Percentiles rank a stretch among this genome's conserved stretches.
Evolutionary conservation across 73 alveolate genomes (phyloP).

Genomic region (Paramecium tetraurelia): DNA sequence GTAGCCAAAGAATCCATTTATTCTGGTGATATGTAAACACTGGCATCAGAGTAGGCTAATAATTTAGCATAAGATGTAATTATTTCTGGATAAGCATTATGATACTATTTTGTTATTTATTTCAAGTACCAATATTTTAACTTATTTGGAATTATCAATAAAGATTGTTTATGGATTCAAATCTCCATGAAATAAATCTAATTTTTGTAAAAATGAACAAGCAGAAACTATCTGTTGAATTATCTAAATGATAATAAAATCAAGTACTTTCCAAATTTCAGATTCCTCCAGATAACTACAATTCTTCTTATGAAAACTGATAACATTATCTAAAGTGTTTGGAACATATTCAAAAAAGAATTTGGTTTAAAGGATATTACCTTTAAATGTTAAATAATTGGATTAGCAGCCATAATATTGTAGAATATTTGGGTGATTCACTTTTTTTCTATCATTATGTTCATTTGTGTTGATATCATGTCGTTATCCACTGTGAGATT

Average conservation of each 20-base stretch:
- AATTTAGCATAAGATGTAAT: constrained; percentile 25
- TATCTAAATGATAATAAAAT: not conserved
- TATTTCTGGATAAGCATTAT: not conserved
- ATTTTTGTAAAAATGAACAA: not conserved
- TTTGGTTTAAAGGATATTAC: not conserved
- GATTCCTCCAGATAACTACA: not conserved
- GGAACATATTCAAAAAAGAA: not conserved
- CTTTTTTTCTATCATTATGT: constrained; percentile 20
- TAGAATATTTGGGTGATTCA: not conserved
- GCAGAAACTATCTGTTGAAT: not conserved
- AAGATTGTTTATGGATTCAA: not conserved
- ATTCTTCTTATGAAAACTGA: not conserved
- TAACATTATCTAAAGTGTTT: not conserved
- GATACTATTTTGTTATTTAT: not conserved
- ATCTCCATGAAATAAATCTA: not conserved
- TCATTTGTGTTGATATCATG: not conserved
- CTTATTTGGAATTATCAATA: not conserved
- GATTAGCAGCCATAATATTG: not conserved
- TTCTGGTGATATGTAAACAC: not conserved
- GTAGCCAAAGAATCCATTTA: not conserved
- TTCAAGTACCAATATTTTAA: not conserved
- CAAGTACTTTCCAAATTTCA: not conserved
- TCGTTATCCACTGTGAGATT: not conserved
- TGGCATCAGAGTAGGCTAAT: not conserved
- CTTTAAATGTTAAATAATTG: not conserved